Conservation (phyloP, 2,329 filamentous ascomycete species). For the Tolypocladium endophyticum region DNA sequence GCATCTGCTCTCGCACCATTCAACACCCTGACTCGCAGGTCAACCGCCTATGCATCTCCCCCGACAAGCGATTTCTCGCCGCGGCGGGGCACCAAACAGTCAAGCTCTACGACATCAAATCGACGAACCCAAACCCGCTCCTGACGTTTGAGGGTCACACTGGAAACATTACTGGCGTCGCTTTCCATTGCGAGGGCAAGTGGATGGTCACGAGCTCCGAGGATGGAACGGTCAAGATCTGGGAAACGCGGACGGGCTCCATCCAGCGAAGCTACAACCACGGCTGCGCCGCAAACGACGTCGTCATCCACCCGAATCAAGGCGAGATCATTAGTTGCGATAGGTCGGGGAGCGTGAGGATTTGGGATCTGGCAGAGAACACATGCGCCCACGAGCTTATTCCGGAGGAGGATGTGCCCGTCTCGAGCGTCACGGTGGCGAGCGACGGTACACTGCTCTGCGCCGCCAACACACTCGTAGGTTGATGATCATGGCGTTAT, state of each 20-base stretch:
- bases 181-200: slow-evolving; percentile 97
- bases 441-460: slow-evolving; percentile 88
- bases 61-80: slow-evolving; percentile 91
- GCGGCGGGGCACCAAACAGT: slow-evolving; percentile 73
- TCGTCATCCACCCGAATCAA: slow-evolving; percentile 99
- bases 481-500: slow-evolving; percentile 7
- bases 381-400: slow-evolving; percentile 94
- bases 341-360: slow-evolving; percentile 78
- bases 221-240: slow-evolving; percentile 93
- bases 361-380: slow-evolving; percentile 96
- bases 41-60: slow-evolving; percentile 95
- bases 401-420: slow-evolving; percentile 87
- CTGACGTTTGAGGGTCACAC: slow-evolving; percentile 94
- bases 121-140: slow-evolving; percentile 87
- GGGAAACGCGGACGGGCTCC: slow-evolving; percentile 78
- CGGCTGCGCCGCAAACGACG: slow-evolving; percentile 83
- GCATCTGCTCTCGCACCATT: slow-evolving; percentile 95
- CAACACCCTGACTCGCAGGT: slow-evolving; percentile 98
- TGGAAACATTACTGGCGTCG: slow-evolving; percentile 89
- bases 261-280: slow-evolving; percentile 92
- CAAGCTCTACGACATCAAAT: slow-evolving; percentile 98
- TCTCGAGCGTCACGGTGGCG: slow-evolving; percentile 90
- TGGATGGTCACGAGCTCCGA: slow-evolving; percentile 99
- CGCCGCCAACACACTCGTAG: slow-evolving; percentile 81
- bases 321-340: slow-evolving; percentile 97